Evolutionary conservation across 306 rosid species (phyloP).

Genomic region (Quercus mongolica): DNA sequence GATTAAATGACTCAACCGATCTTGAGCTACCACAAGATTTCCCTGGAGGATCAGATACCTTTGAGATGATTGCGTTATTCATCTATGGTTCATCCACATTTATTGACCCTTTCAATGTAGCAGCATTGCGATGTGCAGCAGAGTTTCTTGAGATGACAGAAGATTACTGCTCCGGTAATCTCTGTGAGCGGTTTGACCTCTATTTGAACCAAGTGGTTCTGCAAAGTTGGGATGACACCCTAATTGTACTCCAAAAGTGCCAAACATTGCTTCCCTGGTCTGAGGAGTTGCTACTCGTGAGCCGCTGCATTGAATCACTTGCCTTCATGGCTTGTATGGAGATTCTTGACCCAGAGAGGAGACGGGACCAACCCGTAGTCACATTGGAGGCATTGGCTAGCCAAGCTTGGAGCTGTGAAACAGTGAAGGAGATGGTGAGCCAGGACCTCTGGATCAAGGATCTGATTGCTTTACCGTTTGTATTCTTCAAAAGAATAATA

Average conservation of each 20-base stretch:
- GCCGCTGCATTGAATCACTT: constrained; percentile 85
- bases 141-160: constrained; percentile 87
- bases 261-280: constrained; percentile 75
- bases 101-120: constrained; percentile 78
- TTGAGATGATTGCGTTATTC: constrained; percentile 75
- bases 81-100: constrained; percentile 71
- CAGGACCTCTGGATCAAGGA: constrained; percentile 86
- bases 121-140: constrained; percentile 74
- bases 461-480: constrained; percentile 71
- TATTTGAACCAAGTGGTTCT: constrained; percentile 78
- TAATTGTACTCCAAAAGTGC: constrained; percentile 77
- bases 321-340: constrained; percentile 99
- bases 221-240: constrained; percentile 91
- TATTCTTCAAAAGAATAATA: constrained; percentile 69
- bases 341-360: constrained; percentile 77
- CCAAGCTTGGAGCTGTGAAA: constrained; percentile 57
- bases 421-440: constrained; percentile 43
- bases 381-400: constrained; percentile 59
- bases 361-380: constrained; percentile 56
- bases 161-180: constrained; percentile 57
- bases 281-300: constrained; percentile 65
- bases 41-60: constrained; percentile 83
- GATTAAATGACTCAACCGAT: constrained; percentile 47
- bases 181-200: constrained; percentile 71
- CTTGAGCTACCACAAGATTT: constrained; percentile 65